Conservation (phyloP, 345 rosid genomes). For the Sapria himalayana region DNA sequence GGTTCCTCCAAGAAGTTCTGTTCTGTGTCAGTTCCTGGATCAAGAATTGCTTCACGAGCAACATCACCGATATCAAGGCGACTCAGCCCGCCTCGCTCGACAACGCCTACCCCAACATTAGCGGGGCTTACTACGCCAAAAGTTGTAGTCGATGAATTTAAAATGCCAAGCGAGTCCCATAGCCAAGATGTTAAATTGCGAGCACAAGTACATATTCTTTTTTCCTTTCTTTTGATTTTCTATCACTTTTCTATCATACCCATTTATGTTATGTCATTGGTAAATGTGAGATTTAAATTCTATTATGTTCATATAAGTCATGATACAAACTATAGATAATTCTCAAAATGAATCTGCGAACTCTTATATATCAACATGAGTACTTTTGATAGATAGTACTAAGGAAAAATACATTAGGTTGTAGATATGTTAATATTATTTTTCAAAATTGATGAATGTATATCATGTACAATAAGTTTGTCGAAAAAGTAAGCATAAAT, state of each 20-base stretch:
- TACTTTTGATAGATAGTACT: no score
- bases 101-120: slow-evolving; percentile 92
- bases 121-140: slow-evolving; percentile 77
- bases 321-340: no score
- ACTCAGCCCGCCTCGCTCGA: slow-evolving; percentile 89
- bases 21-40: slow-evolving; percentile 99
- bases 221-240: background rate
- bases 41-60: slow-evolving; percentile 94
- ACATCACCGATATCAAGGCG: slow-evolving; percentile 94
- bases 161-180: slow-evolving; percentile 50
- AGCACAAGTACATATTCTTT: slow-evolving; percentile 41
- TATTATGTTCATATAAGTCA: no score
- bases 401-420: no score
- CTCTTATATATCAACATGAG: no score
- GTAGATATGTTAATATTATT: no score
- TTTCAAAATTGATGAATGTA: no score
- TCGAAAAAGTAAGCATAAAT: no score
- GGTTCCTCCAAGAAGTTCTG: slow-evolving; percentile 90
- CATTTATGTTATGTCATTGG: no score
- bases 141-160: slow-evolving; percentile 51
- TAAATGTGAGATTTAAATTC: no score
- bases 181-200: slow-evolving; percentile 85
- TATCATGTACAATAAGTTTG: no score
- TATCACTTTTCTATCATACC: background rate
- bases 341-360: no score